Conservation (phyloP, 2,329 filamentous ascomycete species). For the Fusarium nygamai region DNA sequence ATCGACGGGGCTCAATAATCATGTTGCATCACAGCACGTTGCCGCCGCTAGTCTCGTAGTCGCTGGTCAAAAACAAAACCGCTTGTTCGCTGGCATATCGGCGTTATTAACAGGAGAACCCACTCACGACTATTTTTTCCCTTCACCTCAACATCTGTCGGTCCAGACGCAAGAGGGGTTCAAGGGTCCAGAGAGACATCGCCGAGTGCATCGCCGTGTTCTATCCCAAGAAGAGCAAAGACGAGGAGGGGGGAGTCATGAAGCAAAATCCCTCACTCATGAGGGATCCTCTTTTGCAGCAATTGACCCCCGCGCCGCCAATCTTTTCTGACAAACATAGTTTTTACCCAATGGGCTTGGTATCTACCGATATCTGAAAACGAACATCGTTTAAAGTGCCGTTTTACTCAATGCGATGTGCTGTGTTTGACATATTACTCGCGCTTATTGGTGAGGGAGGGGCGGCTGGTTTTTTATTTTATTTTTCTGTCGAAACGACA, state of each 20-base stretch:
- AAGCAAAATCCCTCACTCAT: conserved; percentile 41
- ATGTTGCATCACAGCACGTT: conserved; percentile 28
- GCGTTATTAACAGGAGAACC: conserved; percentile 33
- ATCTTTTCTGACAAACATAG: conserved; percentile 6
- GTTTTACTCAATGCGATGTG: conserved; percentile 37
- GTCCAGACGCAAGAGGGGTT: conserved; percentile 31
- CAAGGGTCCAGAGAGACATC: conserved; percentile 30
- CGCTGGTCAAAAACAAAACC: conserved; percentile 18
- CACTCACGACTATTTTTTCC: conserved; percentile 19
- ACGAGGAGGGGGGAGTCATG: conserved; percentile 5
- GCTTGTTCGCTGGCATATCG: conserved; percentile 35
- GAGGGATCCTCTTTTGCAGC: conserved; percentile 17
- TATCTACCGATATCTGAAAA: conserved; percentile 35
- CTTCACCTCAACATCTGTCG: conserved; percentile 10
- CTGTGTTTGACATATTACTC: conserved; percentile 29
- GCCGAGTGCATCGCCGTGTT: conserved; percentile 37
- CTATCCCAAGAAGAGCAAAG: conserved; percentile 38
- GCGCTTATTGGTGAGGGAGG: conserved; percentile 29
- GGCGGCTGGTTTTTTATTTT: conserved; percentile 20
- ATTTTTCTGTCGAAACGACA: conserved; percentile 32
- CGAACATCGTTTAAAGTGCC: conserved; percentile 24
- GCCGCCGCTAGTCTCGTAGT: conserved; percentile 35
- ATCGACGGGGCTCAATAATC: conserved; percentile 19
- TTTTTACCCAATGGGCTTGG: conserved; percentile 34
- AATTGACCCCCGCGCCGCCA: conserved; percentile 25